Evolutionary conservation across 2,329 filamentous ascomycete species (phyloP).

Genomic region (Onygenales sp.): DNA sequence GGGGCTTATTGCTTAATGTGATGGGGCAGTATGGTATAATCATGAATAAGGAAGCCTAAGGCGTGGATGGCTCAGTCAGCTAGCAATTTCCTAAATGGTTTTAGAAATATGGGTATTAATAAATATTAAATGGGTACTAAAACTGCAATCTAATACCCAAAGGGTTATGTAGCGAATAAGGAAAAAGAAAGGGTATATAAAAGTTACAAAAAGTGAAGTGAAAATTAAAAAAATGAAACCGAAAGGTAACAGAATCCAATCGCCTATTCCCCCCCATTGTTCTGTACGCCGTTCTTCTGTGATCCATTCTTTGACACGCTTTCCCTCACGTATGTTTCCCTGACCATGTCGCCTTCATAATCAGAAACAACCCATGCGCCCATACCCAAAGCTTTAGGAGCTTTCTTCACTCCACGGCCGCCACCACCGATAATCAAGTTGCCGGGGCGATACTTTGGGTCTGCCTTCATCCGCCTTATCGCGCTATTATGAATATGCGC

Average conservation of each 20-base stretch:
- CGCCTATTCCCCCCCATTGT: background rate
- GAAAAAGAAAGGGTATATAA: background rate
- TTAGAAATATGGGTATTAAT: too few relatives aligned
- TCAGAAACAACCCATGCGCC: conserved; percentile 62
- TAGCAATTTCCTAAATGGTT: too few relatives aligned
- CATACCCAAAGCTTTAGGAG: conserved; percentile 54
- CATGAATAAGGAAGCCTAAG: too few relatives aligned
- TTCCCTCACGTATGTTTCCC: conserved; percentile 54
- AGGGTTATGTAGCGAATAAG: too few relatives aligned
- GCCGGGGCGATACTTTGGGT: conserved; percentile 60
- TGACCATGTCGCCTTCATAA: conserved; percentile 58
- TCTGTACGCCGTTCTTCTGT: background rate
- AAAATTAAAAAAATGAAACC: background rate
- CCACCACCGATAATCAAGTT: conserved; percentile 74
- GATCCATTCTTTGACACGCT: conserved; percentile 13
- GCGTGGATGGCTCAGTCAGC: too few relatives aligned
- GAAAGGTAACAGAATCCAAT: background rate
- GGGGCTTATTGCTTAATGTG: too few relatives aligned
- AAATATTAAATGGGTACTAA: too few relatives aligned
- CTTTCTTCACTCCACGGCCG: conserved; percentile 56
- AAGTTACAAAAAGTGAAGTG: background rate
- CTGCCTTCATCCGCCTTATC: conserved; percentile 57
- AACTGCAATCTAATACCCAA: too few relatives aligned
- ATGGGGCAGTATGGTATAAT: too few relatives aligned
- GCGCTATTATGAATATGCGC: conserved; percentile 66